Conservation (phyloP, 1,284 basidiomycete species). For the Puccinia brachypodii region DNA sequence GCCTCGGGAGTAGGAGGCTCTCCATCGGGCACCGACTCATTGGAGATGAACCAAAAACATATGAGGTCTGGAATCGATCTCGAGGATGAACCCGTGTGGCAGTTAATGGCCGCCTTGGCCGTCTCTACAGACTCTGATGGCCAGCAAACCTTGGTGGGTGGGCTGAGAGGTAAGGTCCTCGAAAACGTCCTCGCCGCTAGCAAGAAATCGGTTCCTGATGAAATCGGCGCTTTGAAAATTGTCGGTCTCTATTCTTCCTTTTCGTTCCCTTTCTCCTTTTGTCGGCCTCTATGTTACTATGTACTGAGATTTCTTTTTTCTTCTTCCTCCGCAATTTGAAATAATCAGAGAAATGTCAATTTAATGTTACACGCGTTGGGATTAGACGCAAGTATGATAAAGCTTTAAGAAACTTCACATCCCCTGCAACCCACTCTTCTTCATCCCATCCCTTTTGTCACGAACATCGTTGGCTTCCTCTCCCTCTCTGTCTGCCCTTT, state of each 20-base stretch:
- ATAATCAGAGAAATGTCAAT: slow-evolving; percentile 73
- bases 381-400: slow-evolving; percentile 65
- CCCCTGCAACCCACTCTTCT: no score
- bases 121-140: slow-evolving; percentile 80
- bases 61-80: slow-evolving; percentile 61
- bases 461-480: neutral
- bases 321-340: neutral
- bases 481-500: no score
- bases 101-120: slow-evolving; percentile 83
- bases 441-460: neutral
- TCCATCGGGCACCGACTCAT: slow-evolving; percentile 48
- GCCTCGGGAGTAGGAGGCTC: slow-evolving; percentile 54
- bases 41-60: slow-evolving; percentile 53
- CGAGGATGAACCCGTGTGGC: slow-evolving; percentile 87
- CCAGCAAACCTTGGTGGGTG: slow-evolving; percentile 76
- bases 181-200: slow-evolving; percentile 77
- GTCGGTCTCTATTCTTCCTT: slow-evolving; percentile 42
- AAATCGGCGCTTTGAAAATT: slow-evolving; percentile 48
- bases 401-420: slow-evolving; percentile 19
- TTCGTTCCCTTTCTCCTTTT: neutral
- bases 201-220: slow-evolving; percentile 66
- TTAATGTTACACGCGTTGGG: slow-evolving; percentile 79
- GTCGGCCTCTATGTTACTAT: neutral
- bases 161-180: slow-evolving; percentile 85
- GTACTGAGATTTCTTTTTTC: neutral